Evolutionary conservation across 2,329 filamentous ascomycete genomes (phyloP).

Genomic region (Apiospora kogelbergensis): DNA sequence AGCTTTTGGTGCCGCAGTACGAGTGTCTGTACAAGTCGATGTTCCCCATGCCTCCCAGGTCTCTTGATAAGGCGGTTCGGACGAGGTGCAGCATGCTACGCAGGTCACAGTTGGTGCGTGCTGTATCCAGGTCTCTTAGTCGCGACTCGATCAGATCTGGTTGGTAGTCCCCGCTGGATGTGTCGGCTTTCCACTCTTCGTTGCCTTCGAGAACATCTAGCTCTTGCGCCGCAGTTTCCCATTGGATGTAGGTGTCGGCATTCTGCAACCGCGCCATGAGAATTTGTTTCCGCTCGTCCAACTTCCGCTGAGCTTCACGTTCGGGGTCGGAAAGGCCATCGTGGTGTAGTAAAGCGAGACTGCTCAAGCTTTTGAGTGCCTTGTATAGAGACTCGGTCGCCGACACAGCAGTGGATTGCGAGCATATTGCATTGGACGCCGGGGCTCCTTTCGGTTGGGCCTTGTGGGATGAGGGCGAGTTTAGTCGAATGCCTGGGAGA

Average conservation of each 20-base stretch:
- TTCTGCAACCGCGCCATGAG: slow-evolving; percentile 65
- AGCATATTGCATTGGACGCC: not conserved
- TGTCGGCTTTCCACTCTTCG: slow-evolving; percentile 75
- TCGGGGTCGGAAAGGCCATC: slow-evolving; percentile 55
- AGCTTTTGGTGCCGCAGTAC: slow-evolving; percentile 82
- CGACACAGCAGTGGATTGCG: not conserved
- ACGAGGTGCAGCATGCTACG: slow-evolving; percentile 77
- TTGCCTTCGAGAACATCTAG: slow-evolving; percentile 80
- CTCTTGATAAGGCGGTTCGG: slow-evolving; percentile 75
- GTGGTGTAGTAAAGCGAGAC: slow-evolving; percentile 45
- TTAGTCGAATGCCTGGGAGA: slow-evolving; percentile 9
- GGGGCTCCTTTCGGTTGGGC: not conserved
- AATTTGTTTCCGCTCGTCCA: slow-evolving; percentile 62
- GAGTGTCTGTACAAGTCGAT: slow-evolving; percentile 80
- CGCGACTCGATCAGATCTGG: slow-evolving; percentile 66
- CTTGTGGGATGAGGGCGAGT: slow-evolving; percentile 5
- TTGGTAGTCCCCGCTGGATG: slow-evolving; percentile 67
- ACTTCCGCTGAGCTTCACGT: slow-evolving; percentile 43
- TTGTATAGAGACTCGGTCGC: slow-evolving; percentile 24
- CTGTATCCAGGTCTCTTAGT: slow-evolving; percentile 73
- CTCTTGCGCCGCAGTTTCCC: slow-evolving; percentile 73
- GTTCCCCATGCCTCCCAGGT: slow-evolving; percentile 84
- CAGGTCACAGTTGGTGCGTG: slow-evolving; percentile 70
- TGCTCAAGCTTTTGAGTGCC: slow-evolving; percentile 40
- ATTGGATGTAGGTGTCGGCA: slow-evolving; percentile 68